Percentiles rank a stretch among this genome's conserved stretches.
Evolutionary conservation across 306 rosid genomes (phyloP).

Genomic region (Carpinus fangiana): DNA sequence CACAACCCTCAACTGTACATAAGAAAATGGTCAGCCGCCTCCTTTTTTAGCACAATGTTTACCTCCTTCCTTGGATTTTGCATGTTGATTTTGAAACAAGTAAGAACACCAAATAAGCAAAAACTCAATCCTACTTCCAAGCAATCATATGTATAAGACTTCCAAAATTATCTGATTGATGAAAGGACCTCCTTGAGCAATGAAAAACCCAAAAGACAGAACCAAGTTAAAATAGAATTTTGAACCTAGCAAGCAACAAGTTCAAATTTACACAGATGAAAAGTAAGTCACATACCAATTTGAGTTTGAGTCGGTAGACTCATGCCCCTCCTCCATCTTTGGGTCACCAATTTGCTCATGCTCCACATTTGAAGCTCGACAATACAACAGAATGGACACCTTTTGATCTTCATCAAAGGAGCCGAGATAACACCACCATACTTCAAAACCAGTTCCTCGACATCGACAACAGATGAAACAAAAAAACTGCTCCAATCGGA

Average conservation of each 20-base stretch:
- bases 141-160: not conserved
- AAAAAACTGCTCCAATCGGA: no score
- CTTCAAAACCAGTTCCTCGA: no score
- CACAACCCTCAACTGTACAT: no score
- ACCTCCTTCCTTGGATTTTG: conserved; percentile 97
- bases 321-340: no score
- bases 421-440: no score
- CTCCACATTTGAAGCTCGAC: no score
- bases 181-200: not conserved
- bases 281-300: no score
- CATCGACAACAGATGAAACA: no score
- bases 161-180: not conserved
- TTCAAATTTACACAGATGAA: conserved; percentile 16
- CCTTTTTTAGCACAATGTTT: conserved; percentile 75
- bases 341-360: no score
- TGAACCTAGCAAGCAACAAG: not conserved
- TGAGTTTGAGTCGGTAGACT: no score
- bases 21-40: conserved; percentile 40
- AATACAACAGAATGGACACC: no score
- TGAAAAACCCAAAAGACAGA: not conserved
- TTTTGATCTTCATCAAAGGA: no score
- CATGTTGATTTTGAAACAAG: conserved; percentile 4
- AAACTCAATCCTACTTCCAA: conserved; percentile 1
- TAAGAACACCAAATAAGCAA: not conserved
- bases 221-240: not conserved